Evolutionary conservation across 2,329 filamentous ascomycete species (phyloP).

Genomic region (Aspergillus sp.): DNA sequence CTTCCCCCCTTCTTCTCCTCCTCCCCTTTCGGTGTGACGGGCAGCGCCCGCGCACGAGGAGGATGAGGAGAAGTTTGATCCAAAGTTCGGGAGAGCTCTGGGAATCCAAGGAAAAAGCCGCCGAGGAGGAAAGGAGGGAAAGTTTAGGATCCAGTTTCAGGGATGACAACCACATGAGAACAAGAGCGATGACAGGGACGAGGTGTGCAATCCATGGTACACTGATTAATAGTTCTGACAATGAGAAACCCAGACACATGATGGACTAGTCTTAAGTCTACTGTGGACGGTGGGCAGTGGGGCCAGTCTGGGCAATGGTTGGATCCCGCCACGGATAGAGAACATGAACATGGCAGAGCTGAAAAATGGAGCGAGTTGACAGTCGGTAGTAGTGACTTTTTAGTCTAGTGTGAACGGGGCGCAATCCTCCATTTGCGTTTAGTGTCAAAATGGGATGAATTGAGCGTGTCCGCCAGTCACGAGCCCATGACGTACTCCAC

Average conservation of each 20-base stretch:
- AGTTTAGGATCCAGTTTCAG: conserved; percentile 17
- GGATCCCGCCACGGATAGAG: conserved; percentile 5
- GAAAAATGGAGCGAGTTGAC: conserved; percentile 7
- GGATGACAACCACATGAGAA: conserved; percentile 17
- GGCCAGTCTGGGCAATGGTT: conserved; percentile 1
- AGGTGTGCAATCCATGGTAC: conserved; percentile 12
- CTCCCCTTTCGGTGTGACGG: background rate
- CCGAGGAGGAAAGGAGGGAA: background rate
- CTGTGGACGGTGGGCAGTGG: conserved; percentile 4
- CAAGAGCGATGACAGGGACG: conserved; percentile 17
- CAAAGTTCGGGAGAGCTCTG: conserved; percentile 15
- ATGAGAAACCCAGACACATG: conserved; percentile 4
- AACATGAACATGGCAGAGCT: conserved; percentile 1
- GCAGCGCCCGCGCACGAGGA: conserved; percentile 15
- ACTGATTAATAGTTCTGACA: conserved; percentile 5
- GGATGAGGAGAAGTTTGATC: background rate
- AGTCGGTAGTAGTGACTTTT: conserved; percentile 10
- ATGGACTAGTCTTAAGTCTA: background rate
- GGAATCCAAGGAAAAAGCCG: background rate
- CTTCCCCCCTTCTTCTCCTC: too few relatives aligned
- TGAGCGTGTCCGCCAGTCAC: conserved; percentile 15
- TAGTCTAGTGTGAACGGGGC: conserved; percentile 1
- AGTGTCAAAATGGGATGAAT: conserved; percentile 7
- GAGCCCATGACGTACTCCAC: conserved; percentile 15
- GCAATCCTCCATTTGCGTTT: conserved; percentile 3